A percentile compares a stretch with the other conserved stretches of the same genome.
phyloP scores from a whole-genome alignment of 1,139 yeast species.

The Geotrichum histeridarum region DNA sequence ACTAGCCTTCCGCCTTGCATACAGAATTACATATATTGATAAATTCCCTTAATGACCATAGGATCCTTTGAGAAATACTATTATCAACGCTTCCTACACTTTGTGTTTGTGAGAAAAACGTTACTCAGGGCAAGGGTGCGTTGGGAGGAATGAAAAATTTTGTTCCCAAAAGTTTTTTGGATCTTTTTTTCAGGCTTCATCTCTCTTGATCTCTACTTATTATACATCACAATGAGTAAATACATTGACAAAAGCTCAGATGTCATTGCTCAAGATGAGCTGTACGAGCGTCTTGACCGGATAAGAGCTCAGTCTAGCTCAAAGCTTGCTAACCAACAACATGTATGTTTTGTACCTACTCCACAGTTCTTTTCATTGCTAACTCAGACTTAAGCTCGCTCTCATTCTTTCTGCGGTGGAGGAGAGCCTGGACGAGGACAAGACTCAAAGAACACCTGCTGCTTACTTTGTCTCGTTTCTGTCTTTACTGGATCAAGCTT shows the following conservation, averaged over 20 bases:
- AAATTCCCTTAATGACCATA: no score
- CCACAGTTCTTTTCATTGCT: background rate
- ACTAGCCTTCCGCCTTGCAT: no score
- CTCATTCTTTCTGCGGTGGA: conserved; percentile 82
- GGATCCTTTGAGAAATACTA: no score
- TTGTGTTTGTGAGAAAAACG: no score
- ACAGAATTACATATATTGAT: no score
- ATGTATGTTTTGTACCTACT: conserved; percentile 32
- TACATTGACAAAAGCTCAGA: conserved; percentile 14
- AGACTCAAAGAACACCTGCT: conserved; percentile 51
- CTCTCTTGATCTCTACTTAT: background rate
- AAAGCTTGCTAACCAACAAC: conserved; percentile 79
- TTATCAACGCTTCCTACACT: no score
- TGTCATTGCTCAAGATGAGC: conserved; percentile 26
- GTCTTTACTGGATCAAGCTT: conserved; percentile 72
- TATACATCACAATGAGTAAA: conserved; percentile 10
- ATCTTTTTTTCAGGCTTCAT: background rate
- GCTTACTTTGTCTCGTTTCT: conserved; percentile 82
- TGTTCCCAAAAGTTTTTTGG: conserved; percentile 2
- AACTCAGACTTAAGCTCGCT: conserved; percentile 40
- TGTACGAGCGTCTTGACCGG: conserved; percentile 64
- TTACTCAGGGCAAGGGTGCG: conserved; percentile 8
- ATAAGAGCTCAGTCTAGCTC: conserved; percentile 68
- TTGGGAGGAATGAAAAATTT: conserved; percentile 14
- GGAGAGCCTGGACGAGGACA: conserved; percentile 73